Base-by-base conservation (phyloP, 2,329 filamentous ascomycete genomes). In the Lasiodiplodia theobromae region DNA sequence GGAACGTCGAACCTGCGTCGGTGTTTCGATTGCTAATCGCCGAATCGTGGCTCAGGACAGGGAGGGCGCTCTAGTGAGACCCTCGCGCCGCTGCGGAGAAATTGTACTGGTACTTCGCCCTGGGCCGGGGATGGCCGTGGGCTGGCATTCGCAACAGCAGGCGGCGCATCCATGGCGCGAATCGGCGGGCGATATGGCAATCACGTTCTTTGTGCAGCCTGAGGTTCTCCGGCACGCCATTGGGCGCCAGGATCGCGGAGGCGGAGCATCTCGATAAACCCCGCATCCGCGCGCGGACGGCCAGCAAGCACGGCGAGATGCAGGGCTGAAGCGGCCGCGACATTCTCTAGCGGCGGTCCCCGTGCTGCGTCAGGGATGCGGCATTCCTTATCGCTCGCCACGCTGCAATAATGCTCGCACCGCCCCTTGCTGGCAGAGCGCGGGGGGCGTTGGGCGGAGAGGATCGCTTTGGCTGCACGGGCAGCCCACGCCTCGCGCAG, bases 371-470 rank as follows among this genome's bases (percentile, higher is more conserved):
- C 60, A 64, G 60, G 60, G 44, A 52, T 64, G 60, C 37, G 25
- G 60, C 60, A 64, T 64, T 64, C 47, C 60, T 64, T 64, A 64
- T 64, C 60, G 60, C 60, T 64, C 60, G 60, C 60, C 60, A 64
- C 60, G 58, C 58, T 63, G 58, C 58, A 47, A 47, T 47, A 21
- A 40, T 49, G 60, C 47, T 52, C 47, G 60, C 60, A 64, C 18
- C 60, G 60, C 47, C 60, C 60, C 60, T 66, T 66, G 63, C 49
- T 51, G 18, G 28, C 4, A 21, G 21, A 52, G 51, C 51, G 31
- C 47, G 62, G 31, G 62, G 60, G 62, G 62, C 23, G 52, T 31
- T 49, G 44, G 37, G 52, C 44, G 63, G 63, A 56, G 63, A 56
- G 63, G 63, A 56, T 54, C 34, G 63, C 28, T 64, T 37, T 47